Evolutionary conservation across 768 basidiomycete genomes (phyloP), one percentile per base, ranked within the genome.

Genomic region (Termitomyces sp.): DNA sequence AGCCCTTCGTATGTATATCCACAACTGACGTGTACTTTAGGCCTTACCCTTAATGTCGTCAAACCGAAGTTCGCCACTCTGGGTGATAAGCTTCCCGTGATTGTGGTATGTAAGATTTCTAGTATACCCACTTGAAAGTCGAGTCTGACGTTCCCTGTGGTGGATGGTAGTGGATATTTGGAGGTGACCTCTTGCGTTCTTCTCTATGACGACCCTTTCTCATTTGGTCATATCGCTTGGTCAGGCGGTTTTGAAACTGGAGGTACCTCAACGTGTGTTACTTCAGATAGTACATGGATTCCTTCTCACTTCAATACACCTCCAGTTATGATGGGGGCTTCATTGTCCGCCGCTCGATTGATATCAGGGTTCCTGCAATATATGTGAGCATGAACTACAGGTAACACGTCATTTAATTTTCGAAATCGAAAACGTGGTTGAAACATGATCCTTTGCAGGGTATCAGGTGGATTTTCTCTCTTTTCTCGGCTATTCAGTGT

Each of bases 351-450:
- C 72, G 77, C 19, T 83, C 81, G 0, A 68, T 79, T 11, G 65
- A 66, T 0, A 60, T 82, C 8, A 70, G 69, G 1, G 63, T 69
- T 46, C 80, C 81, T 0, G 71, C 80, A 8, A 65, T 84, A 30
- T 82, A 76, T 57, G 81, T 83, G 11, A 79, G 76, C 61, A 76
- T 81, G 69, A 83, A 83, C 63, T 83, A 84, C 52, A 69, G 79
- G 62, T 63, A 54, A 19, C 3, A 11, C 42, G 32, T 40, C 46
- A 54, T 39, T 19, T 37, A 25, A 37, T 10, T 14, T 19, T 14
- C n/a, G 12, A 44, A 7, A 19, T 4, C 16, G 14, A 39, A 28
- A 21, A n/a, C 10, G n/a, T 54, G 10, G 39, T 12, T 30, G 10
- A 51, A 12, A 12, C 10, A 19, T n/a, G 1, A 2, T 35, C 7